Evolutionary conservation across 163 green algal genomes (phyloP).

Genomic region (Coccomyxa subellipsoidea): DNA sequence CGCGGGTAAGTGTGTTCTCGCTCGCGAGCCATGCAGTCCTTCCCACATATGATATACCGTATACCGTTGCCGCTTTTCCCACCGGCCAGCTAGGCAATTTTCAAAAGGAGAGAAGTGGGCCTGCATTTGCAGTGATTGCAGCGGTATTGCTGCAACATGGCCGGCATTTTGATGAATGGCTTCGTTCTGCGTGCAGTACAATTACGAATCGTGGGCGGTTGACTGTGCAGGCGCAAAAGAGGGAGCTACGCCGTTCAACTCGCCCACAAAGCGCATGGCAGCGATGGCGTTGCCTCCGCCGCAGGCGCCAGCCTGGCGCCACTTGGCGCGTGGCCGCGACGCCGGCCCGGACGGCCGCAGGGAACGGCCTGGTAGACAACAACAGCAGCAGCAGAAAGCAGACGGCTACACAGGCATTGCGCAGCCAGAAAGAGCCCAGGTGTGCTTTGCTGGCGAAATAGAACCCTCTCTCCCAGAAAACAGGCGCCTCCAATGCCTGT

Average conservation of each 20-base stretch:
- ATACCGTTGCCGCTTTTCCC: too few relatives aligned
- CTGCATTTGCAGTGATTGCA: too few relatives aligned
- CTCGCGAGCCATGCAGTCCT: too few relatives aligned
- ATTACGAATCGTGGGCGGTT: not conserved
- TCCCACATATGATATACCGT: too few relatives aligned
- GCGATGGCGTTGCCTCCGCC: not conserved
- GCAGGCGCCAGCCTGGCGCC: not conserved
- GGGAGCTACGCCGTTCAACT: not conserved
- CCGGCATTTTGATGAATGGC: not conserved
- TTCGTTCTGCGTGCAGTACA: not conserved
- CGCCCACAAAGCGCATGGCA: not conserved
- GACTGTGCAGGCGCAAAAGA: not conserved
- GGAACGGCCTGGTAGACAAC: not conserved
- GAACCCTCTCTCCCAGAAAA: too few relatives aligned
- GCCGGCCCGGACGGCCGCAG: not conserved
- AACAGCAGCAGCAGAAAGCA: not conserved
- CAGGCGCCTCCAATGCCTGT: too few relatives aligned
- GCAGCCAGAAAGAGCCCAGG: not conserved
- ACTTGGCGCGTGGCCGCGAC: not conserved
- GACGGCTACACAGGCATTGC: not conserved
- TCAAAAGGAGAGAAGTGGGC: too few relatives aligned
- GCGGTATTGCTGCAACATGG: too few relatives aligned
- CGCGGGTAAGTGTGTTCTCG: not conserved
- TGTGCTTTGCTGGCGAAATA: too few relatives aligned
- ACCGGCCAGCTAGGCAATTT: too few relatives aligned